Percentiles rank a stretch among this genome's conserved stretches.
Evolutionary conservation across 1,139 yeast genomes (phyloP).

Genomic region (Zygoascus hellenicus): DNA sequence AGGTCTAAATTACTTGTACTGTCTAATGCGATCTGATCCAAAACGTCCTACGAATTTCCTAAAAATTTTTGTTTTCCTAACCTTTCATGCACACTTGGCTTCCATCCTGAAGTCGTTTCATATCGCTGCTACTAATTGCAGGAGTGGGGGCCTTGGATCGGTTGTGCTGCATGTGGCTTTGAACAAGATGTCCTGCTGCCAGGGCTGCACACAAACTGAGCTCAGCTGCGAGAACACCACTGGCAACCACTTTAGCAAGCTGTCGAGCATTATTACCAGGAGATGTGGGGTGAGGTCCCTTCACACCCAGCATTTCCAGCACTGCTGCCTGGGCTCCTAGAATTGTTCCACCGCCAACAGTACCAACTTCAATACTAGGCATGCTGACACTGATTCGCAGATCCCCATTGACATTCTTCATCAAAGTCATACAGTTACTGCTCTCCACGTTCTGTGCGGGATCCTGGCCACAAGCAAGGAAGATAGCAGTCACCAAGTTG

Average conservation of each 20-base stretch:
- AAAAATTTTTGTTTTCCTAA: constrained; percentile 12
- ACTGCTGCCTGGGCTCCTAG: constrained; percentile 95
- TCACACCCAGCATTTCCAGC: constrained; percentile 89
- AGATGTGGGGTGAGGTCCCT: constrained; percentile 89
- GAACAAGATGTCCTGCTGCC: constrained; percentile 98
- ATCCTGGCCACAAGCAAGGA: constrained; percentile 94
- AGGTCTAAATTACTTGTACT: not conserved
- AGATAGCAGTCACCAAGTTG: constrained; percentile 88
- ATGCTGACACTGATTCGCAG: constrained; percentile 88
- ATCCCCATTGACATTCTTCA: constrained; percentile 75
- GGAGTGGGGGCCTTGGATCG: constrained; percentile 56
- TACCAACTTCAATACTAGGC: constrained; percentile 99
- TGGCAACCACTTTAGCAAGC: constrained; percentile 90
- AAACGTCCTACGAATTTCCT: not conserved
- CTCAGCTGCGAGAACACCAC: constrained; percentile 95
- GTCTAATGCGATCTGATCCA: not conserved
- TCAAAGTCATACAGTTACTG: constrained; percentile 92
- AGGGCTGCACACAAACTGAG: constrained; percentile 88
- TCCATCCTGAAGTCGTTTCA: constrained; percentile 60
- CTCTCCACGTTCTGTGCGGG: constrained; percentile 98
- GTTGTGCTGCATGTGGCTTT: constrained; percentile 95
- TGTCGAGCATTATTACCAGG: constrained; percentile 97
- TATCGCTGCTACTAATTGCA: constrained; percentile 34
- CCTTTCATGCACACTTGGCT: constrained; percentile 61
- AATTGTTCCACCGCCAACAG: constrained; percentile 98